These are phyloP conservation scores for Zygotorulaspora chibaensis DNA, from an alignment of 805 yeast species.

Conservation along the genomic window DNA sequence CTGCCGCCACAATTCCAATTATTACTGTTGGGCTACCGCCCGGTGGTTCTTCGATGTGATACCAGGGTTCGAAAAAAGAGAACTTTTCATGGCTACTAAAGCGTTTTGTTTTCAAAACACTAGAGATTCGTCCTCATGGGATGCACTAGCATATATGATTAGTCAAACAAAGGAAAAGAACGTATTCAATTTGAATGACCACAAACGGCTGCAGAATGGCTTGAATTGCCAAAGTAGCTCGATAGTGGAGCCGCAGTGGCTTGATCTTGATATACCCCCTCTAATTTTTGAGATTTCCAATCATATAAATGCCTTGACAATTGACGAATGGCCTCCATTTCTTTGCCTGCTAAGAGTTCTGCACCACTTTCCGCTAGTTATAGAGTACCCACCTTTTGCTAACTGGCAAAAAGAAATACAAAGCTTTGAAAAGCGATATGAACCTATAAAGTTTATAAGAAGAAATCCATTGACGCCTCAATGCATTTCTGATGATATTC, in stretches of 20 bases:
- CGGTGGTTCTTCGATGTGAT: slow-evolving; percentile 32
- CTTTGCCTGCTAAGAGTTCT: slow-evolving; percentile 17
- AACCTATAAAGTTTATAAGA: slow-evolving; percentile 5
- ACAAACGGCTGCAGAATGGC: slow-evolving; percentile 1
- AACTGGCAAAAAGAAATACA: slow-evolving; percentile 20
- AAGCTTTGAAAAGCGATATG: slow-evolving; percentile 13
- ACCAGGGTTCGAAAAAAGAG: slow-evolving; percentile 9
- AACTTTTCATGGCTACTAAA: slow-evolving; percentile 14
- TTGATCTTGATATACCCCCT: not conserved
- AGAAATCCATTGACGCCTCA: slow-evolving; percentile 14
- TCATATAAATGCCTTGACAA: slow-evolving; percentile 17
- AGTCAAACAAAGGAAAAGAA: slow-evolving; percentile 8
- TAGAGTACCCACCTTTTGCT: not conserved
- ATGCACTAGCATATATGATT: slow-evolving; percentile 23
- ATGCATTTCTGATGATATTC: slow-evolving; percentile 6
- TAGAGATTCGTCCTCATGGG: slow-evolving; percentile 38
- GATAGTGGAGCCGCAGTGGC: not conserved
- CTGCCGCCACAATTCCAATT: slow-evolving; percentile 35
- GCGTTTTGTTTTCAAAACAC: slow-evolving; percentile 27
- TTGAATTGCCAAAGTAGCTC: not conserved
- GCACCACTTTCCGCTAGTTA: not conserved
- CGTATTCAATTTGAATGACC: slow-evolving; percentile 11
- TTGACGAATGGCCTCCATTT: slow-evolving; percentile 28
- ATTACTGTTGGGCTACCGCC: slow-evolving; percentile 40
- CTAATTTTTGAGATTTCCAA: slow-evolving; percentile 8